These are phyloP conservation scores for Calcarisporium arbuscula DNA, from an alignment of 2,329 filamentous ascomycete species.

Conservation along the genomic window DNA sequence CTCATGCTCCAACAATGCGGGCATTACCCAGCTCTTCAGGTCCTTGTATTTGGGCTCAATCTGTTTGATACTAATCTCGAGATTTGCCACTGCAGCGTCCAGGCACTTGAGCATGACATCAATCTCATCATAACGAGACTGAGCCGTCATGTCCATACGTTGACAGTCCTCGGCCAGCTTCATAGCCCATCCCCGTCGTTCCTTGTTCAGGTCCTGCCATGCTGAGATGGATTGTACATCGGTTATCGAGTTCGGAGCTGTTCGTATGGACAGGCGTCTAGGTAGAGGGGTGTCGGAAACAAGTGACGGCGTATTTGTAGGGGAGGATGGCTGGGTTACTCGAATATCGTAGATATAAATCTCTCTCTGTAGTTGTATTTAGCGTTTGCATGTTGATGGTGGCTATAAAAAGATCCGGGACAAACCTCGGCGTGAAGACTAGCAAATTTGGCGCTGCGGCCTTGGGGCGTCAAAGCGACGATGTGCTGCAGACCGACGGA, in stretches of 20 bases:
- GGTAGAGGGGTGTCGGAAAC: constrained; percentile 45
- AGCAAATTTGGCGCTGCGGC: constrained; percentile 77
- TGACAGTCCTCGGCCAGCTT: constrained; percentile 63
- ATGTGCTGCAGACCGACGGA: constrained; percentile 72
- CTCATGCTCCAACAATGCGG: constrained; percentile 61
- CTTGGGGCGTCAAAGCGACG: constrained; percentile 78
- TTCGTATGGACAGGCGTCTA: constrained; percentile 50
- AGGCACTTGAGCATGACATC: constrained; percentile 73
- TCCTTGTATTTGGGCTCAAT: constrained; percentile 68
- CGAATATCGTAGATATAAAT: constrained; percentile 89
- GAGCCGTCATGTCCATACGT: constrained; percentile 54
- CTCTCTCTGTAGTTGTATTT: constrained; percentile 69
- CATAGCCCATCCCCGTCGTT: constrained; percentile 73
- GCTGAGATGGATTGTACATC: constrained; percentile 74
- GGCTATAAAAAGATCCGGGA: background rate
- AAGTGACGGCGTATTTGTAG: constrained; percentile 35
- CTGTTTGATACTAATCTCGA: constrained; percentile 66
- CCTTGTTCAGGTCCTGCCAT: constrained; percentile 84
- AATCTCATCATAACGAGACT: constrained; percentile 65
- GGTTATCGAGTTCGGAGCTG: constrained; percentile 75
- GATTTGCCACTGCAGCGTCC: constrained; percentile 79
- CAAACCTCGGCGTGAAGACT: constrained; percentile 71
- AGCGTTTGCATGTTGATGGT: constrained; percentile 3
- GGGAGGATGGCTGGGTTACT: constrained; percentile 53
- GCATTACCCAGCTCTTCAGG: constrained; percentile 62